Evolutionary conservation across 1,139 yeast species (phyloP).

Genomic region (Saccharomyces hybrid): DNA sequence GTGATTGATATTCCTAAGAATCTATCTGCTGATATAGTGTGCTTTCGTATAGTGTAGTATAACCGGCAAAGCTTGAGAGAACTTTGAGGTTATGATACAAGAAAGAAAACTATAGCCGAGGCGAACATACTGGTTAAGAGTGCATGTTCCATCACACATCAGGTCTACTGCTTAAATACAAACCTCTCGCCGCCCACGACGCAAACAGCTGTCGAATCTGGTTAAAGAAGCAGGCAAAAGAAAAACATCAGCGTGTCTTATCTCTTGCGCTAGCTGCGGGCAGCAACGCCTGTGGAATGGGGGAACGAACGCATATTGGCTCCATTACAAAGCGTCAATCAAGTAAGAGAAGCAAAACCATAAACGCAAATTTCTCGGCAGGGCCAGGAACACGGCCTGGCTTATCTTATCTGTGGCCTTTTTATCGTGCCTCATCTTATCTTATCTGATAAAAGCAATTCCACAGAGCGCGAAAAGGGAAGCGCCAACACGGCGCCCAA

Average conservation of each 20-base stretch:
- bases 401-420: neutral
- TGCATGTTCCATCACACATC: neutral
- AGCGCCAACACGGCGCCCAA: neutral
- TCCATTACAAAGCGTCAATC: neutral
- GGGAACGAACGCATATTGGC: constrained; percentile 1
- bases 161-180: neutral
- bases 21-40: neutral
- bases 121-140: neutral
- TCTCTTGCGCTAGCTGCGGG: neutral
- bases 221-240: neutral
- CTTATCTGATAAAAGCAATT: neutral
- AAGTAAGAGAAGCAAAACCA: neutral
- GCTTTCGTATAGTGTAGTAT: neutral
- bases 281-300: neutral
- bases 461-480: neutral
- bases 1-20: no score
- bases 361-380: neutral
- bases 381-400: neutral
- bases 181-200: neutral
- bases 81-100: neutral
- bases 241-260: neutral
- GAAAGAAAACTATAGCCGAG: neutral
- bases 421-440: neutral
- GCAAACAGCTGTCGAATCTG: neutral
- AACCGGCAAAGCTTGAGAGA: neutral